Evolutionary conservation across 1,139 yeast genomes (phyloP).

Genomic region (Wickerhamomyces sp.): DNA sequence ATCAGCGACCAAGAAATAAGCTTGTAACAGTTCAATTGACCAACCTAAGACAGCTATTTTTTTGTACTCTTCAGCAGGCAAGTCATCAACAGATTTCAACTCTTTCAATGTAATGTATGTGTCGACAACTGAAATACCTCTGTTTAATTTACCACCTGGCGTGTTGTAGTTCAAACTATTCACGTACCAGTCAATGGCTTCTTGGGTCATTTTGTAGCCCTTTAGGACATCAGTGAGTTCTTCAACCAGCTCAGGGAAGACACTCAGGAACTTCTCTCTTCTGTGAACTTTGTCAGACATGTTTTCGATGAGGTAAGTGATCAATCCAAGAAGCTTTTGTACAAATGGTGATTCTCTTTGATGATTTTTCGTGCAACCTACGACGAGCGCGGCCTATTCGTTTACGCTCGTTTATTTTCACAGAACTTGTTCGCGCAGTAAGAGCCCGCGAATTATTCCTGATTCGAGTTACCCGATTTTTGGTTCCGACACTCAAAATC

Average conservation of each 20-base stretch:
- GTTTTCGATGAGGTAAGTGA: neutral
- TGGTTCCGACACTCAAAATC: neutral
- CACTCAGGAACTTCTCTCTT: slow-evolving; percentile 62
- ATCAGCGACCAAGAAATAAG: slow-evolving; percentile 94
- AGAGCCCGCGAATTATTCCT: too few relatives aligned
- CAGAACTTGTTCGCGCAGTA: neutral
- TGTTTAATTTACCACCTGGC: slow-evolving; percentile 94
- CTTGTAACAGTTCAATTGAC: slow-evolving; percentile 93
- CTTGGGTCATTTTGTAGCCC: slow-evolving; percentile 76
- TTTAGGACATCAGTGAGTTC: slow-evolving; percentile 64
- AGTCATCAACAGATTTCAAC: slow-evolving; percentile 51
- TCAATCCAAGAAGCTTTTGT: neutral
- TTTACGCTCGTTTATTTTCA: neutral
- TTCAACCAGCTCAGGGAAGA: slow-evolving; percentile 72
- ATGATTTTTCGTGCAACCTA: neutral
- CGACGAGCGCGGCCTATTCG: neutral
- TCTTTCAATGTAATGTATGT: slow-evolving; percentile 78
- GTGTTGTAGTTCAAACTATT: slow-evolving; percentile 77
- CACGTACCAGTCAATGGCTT: slow-evolving; percentile 84
- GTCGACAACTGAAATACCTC: slow-evolving; percentile 94
- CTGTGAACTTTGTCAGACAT: slow-evolving; percentile 28
- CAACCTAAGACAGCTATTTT: slow-evolving; percentile 91
- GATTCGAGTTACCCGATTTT: neutral
- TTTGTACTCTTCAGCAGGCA: slow-evolving; percentile 65
- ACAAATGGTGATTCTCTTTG: neutral